Conservation (phyloP, 2,329 filamentous ascomycete species). For the Ceratocystis lukuohia region DNA sequence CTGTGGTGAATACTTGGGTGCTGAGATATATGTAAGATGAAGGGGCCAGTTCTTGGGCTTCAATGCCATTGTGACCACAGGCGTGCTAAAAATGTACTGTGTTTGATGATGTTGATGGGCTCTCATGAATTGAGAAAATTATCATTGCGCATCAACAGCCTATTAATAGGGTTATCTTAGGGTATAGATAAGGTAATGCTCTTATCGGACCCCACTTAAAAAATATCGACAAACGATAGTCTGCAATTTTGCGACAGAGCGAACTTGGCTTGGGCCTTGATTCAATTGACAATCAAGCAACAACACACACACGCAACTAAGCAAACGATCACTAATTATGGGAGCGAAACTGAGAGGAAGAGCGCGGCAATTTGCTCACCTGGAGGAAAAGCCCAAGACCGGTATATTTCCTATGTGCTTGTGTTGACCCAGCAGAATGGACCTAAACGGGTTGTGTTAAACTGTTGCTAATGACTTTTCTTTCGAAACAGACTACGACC, state of each 20-base stretch:
- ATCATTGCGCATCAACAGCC: not conserved
- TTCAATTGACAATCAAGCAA: not conserved
- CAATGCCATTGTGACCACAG: not conserved
- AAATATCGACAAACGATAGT: slow-evolving; percentile 12
- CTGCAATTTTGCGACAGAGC: slow-evolving; percentile 17
- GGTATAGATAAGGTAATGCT: slow-evolving; percentile 15
- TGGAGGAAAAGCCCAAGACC: slow-evolving; percentile 17
- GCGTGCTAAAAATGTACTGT: not conserved
- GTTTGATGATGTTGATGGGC: not conserved
- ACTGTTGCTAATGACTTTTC: not conserved
- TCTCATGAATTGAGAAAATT: not conserved
- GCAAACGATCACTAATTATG: not conserved
- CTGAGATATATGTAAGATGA: slow-evolving; percentile 38
- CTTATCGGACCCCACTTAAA: slow-evolving; percentile 20
- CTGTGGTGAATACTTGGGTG: slow-evolving; percentile 36
- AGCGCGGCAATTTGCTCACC: slow-evolving; percentile 16
- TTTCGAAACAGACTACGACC: slow-evolving; percentile 55
- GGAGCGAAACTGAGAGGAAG: slow-evolving; percentile 16
- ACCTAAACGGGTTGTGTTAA: not conserved
- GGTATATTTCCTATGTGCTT: slow-evolving; percentile 5
- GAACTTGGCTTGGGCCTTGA: not conserved
- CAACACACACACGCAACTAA: not conserved
- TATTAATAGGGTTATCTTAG: slow-evolving; percentile 12
- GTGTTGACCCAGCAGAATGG: not conserved
- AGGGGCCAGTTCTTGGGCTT: slow-evolving; percentile 46